These are phyloP conservation scores for Solanum aculeatissimum DNA, from an alignment of 305 asterid species.

Conservation along the genomic window DNA sequence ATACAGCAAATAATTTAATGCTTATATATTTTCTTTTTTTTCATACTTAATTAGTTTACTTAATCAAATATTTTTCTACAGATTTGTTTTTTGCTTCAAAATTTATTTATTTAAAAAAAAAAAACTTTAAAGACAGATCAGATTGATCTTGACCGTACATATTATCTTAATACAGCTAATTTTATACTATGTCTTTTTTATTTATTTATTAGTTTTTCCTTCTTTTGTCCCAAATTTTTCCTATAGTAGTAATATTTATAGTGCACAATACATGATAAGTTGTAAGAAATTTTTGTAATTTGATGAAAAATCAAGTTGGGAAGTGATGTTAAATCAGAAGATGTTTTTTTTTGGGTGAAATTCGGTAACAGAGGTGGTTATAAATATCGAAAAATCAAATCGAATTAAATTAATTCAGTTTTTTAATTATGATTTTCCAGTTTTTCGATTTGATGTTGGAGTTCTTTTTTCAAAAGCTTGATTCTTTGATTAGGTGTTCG, in stretches of 20 bases:
- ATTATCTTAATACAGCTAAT: background rate
- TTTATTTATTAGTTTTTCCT: background rate
- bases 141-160: background rate
- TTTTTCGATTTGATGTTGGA: too few species aligned
- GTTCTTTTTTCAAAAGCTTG: too few species aligned
- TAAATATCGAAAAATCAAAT: too few species aligned
- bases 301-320: background rate
- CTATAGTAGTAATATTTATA: background rate
- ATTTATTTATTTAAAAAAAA: background rate
- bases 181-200: background rate
- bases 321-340: background rate
- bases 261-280: background rate
- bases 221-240: background rate
- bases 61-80: background rate
- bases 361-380: background rate
- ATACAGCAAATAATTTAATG: background rate
- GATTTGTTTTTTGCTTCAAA: background rate
- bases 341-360: background rate
- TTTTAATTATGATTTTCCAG: too few species aligned
- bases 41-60: background rate
- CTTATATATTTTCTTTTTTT: background rate
- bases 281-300: background rate
- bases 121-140: background rate
- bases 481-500: too few species aligned
- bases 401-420: too few species aligned